phyloP scores from a whole-genome alignment of 2,329 filamentous ascomycete species.

The Cadophora sp. region DNA sequence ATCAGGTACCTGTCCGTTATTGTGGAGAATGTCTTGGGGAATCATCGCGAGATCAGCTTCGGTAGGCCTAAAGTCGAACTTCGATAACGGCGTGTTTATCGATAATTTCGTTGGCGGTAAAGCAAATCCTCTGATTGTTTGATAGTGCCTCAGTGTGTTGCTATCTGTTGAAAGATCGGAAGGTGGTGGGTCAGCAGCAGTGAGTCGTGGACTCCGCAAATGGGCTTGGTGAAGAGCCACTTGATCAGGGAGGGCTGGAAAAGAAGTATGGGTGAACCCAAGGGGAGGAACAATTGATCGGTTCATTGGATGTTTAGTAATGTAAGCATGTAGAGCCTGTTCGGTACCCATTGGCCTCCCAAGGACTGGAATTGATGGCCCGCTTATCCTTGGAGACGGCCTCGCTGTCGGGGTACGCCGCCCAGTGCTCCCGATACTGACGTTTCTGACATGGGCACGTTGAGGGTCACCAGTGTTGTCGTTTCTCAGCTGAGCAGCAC shows the following conservation, averaged over 20 bases:
- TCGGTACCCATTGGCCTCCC: background rate
- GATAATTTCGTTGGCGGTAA: conserved; percentile 51
- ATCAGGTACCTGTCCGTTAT: conserved; percentile 39
- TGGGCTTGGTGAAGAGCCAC: conserved; percentile 65
- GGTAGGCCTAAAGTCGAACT: conserved; percentile 47
- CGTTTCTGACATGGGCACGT: conserved; percentile 29
- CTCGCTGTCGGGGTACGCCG: conserved; percentile 23
- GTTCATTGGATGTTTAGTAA: conserved; percentile 28
- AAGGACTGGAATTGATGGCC: background rate
- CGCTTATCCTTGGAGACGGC: conserved; percentile 9
- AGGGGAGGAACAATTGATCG: conserved; percentile 47
- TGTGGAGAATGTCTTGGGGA: conserved; percentile 36
- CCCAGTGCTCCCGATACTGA: conserved; percentile 32
- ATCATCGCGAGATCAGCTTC: conserved; percentile 33
- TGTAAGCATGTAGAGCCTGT: conserved; percentile 20
- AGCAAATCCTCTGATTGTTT: conserved; percentile 60
- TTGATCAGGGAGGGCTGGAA: conserved; percentile 52
- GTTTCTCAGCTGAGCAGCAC: conserved; percentile 28
- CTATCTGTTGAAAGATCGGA: conserved; percentile 39
- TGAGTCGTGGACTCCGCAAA: conserved; percentile 58
- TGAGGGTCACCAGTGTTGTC: conserved; percentile 25
- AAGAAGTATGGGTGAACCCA: conserved; percentile 46
- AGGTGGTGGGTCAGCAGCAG: conserved; percentile 27
- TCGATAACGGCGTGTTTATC: conserved; percentile 42
- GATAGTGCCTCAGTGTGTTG: conserved; percentile 52